These are phyloP conservation scores for Colletotrichum spaethianum DNA, from an alignment of 2,329 filamentous ascomycete genomes.

Conservation along the genomic window DNA sequence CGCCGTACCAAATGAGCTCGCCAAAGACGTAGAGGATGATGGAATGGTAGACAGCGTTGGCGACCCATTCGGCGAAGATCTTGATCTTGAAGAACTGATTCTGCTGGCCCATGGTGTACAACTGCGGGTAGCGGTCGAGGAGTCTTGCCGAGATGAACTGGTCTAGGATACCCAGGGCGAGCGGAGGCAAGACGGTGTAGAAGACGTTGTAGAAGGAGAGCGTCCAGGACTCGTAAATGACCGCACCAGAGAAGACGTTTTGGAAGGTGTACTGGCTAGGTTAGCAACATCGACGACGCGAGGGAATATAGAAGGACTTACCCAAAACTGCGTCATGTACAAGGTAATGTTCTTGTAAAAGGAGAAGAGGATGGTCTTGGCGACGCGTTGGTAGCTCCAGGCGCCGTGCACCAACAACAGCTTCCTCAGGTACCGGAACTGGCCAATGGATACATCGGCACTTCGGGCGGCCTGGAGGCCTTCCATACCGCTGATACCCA, in stretches of 20 bases:
- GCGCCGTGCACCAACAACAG: conserved; percentile 94
- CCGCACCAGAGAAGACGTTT: conserved; percentile 97
- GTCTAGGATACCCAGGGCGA: conserved; percentile 96
- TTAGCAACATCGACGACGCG: conserved; percentile 42
- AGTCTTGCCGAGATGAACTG: conserved; percentile 96
- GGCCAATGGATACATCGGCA: conserved; percentile 94
- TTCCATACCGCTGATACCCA: conserved; percentile 97
- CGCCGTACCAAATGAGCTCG: conserved; percentile 84
- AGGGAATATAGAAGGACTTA: conserved; percentile 59
- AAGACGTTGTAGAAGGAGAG: conserved; percentile 99
- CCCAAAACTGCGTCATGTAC: conserved; percentile 99
- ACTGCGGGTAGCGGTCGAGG: conserved; percentile 94
- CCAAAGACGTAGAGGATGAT: conserved; percentile 91
- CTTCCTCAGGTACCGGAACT: conserved; percentile 96
- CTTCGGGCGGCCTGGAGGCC: conserved; percentile 96
- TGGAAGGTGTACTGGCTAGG: conserved; percentile 87
- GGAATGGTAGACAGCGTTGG: conserved; percentile 96
- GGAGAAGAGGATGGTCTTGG: conserved; percentile 97
- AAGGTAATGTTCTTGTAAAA: conserved; percentile 99
- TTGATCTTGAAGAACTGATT: conserved; percentile 94
- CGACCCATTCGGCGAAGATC: conserved; percentile 93
- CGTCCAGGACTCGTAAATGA: conserved; percentile 99
- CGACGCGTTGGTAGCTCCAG: conserved; percentile 98
- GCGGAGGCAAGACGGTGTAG: conserved; percentile 93
- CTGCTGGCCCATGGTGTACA: conserved; percentile 93